These are phyloP conservation scores for Protomyces pachydermus DNA, from an alignment of 1,139 yeast species.

Conservation along the genomic window DNA sequence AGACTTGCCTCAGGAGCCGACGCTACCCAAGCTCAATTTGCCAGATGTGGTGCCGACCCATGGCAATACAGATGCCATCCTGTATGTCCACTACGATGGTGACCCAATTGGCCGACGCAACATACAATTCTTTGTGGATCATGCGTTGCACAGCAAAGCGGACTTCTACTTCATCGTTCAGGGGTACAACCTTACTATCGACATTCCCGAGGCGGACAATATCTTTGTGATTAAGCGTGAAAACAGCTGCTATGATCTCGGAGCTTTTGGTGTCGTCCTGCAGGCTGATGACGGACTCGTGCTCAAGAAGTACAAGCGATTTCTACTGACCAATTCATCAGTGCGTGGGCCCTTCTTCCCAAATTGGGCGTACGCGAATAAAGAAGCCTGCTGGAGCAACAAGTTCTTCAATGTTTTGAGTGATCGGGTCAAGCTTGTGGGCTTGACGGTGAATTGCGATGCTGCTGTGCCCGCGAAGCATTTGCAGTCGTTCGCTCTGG, in stretches of 20 bases:
- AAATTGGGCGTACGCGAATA: background rate
- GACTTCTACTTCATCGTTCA: slow-evolving; percentile 17
- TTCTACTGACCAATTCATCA: slow-evolving; percentile 6
- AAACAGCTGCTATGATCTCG: slow-evolving; percentile 18
- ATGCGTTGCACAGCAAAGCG: slow-evolving; percentile 16
- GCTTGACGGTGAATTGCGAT: slow-evolving; percentile 13
- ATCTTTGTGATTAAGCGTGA: slow-evolving; percentile 4
- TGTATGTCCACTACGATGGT: slow-evolving; percentile 17
- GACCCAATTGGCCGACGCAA: slow-evolving; percentile 6
- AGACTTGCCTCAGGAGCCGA: too few relatives aligned
- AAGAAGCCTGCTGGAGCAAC: slow-evolving; percentile 8
- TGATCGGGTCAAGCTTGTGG: slow-evolving; percentile 2
- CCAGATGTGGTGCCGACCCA: background rate
- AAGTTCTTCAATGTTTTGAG: background rate
- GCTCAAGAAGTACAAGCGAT: slow-evolving; percentile 4
- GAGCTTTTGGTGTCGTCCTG: slow-evolving; percentile 2
- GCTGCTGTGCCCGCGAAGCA: background rate
- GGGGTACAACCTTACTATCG: slow-evolving; percentile 1
- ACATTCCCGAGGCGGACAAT: slow-evolving; percentile 2
- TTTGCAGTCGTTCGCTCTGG: slow-evolving; percentile 13
- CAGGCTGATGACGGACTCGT: background rate
- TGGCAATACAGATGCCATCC: background rate
- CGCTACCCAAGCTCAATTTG: too few relatives aligned
- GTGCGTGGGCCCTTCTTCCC: slow-evolving; percentile 23
- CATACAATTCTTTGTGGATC: slow-evolving; percentile 11